These are phyloP conservation scores for Crotalaria pallida DNA, from an alignment of 306 rosid species.

Conservation along the genomic window DNA sequence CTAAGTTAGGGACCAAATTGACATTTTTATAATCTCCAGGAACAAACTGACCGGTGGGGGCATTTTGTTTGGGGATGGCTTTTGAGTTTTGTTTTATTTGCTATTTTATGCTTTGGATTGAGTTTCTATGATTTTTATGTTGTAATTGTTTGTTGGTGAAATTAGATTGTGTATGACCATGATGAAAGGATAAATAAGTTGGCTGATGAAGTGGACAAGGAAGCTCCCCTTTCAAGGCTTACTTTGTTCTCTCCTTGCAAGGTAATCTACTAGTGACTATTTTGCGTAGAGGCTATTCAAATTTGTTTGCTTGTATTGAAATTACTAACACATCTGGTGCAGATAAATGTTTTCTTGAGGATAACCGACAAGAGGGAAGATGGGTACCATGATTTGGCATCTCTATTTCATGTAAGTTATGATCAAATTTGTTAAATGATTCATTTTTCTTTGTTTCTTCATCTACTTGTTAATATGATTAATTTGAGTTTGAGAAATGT, in stretches of 20 bases:
- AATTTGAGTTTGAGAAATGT: background rate
- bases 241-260: conserved; percentile 95
- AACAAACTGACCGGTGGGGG: no score
- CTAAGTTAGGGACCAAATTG: no score
- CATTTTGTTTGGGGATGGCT: background rate
- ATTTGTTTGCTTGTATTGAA: conserved; percentile 14
- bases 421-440: background rate
- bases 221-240: conserved; percentile 84
- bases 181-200: conserved; percentile 77
- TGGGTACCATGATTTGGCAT: conserved; percentile 98
- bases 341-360: conserved; percentile 88
- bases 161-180: conserved; percentile 71
- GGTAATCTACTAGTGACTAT: conserved; percentile 37
- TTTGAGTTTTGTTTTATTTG: background rate
- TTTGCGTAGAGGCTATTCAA: conserved; percentile 12
- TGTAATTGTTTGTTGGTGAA: conserved; percentile 25
- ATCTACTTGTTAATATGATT: background rate
- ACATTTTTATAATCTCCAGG: no score
- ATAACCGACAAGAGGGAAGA: conserved; percentile 89
- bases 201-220: conserved; percentile 65
- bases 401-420: conserved; percentile 83
- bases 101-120: background rate
- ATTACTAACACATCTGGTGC: conserved; percentile 2
- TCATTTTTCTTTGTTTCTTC: background rate
- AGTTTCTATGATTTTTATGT: conserved; percentile 21